Evolutionary conservation across 257 asterid genomes (phyloP).

Genomic region (Orobanche coerulescens): DNA sequence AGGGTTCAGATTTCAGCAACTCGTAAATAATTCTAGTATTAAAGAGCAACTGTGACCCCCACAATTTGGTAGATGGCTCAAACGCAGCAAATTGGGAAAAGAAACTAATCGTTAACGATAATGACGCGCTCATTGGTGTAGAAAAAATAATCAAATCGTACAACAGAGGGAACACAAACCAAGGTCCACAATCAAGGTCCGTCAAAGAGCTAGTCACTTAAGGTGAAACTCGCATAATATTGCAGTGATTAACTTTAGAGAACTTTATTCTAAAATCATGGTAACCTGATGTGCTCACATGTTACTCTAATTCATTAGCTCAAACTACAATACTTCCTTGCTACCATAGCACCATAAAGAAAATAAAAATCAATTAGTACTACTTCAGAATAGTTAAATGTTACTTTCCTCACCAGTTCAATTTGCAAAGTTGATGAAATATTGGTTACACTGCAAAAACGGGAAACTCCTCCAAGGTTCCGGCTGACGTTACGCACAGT

Average conservation of each 20-base stretch:
- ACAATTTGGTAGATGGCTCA: too few relatives aligned
- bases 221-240: background rate
- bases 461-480: constrained; percentile 62
- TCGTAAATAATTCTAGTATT: too few relatives aligned
- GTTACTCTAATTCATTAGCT: background rate
- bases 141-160: too few relatives aligned
- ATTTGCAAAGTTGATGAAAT: constrained; percentile 65
- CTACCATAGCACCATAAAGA: too few relatives aligned
- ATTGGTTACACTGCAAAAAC: constrained; percentile 63
- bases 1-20: too few relatives aligned
- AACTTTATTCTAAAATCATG: background rate
- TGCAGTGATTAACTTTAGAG: background rate
- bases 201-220: background rate
- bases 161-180: background rate
- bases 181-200: background rate
- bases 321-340: background rate
- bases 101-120: too few relatives aligned
- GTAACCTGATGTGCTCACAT: background rate
- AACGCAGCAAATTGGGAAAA: too few relatives aligned
- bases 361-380: background rate
- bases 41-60: too few relatives aligned
- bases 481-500: constrained; percentile 67
- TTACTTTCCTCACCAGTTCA: constrained; percentile 55
- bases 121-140: too few relatives aligned
- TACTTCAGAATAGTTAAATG: background rate